Evolutionary conservation across 306 rosid species (phyloP).

Genomic region (Cicer bijugum): DNA sequence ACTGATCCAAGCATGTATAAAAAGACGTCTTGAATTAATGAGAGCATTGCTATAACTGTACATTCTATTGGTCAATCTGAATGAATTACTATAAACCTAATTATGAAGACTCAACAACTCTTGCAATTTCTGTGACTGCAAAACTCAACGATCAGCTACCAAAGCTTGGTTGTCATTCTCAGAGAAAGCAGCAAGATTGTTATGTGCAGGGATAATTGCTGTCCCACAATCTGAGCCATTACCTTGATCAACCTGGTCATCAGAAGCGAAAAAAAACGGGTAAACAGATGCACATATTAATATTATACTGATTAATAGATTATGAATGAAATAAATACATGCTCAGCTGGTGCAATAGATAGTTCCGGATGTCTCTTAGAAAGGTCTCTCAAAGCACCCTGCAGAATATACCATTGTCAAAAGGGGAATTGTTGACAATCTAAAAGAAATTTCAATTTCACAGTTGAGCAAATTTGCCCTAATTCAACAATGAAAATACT

Average conservation of each 20-base stretch:
- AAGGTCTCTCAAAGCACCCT: constrained; percentile 87
- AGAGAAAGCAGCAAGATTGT: constrained; percentile 51
- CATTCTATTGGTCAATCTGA: constrained; percentile 58
- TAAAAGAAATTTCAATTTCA: constrained; percentile 26
- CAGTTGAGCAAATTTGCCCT: constrained; percentile 19
- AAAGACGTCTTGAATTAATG: constrained; percentile 53
- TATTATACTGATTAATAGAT: constrained; percentile 28
- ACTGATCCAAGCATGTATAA: constrained; percentile 41
- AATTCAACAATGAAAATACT: constrained; percentile 20
- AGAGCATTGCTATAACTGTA: constrained; percentile 61
- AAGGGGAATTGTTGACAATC: constrained; percentile 22
- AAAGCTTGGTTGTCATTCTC: constrained; percentile 63
- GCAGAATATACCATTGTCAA: constrained; percentile 46
- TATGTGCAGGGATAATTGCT: constrained; percentile 48
- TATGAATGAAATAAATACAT: constrained; percentile 51
- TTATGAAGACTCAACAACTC: constrained; percentile 40
- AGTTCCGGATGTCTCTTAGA: constrained; percentile 74
- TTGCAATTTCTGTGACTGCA: constrained; percentile 45
- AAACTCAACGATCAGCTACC: constrained; percentile 59
- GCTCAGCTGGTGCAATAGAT: constrained; percentile 52
- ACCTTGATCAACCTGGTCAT: constrained; percentile 64
- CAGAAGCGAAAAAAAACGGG: not conserved
- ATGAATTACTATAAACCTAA: constrained; percentile 55
- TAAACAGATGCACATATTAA: not conserved
- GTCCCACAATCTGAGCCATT: constrained; percentile 60